Evolutionary conservation across 495 filamentous ascomycete species (phyloP), one percentile per base, ranked within the genome.

Genomic region (Daldinia grandis): DNA sequence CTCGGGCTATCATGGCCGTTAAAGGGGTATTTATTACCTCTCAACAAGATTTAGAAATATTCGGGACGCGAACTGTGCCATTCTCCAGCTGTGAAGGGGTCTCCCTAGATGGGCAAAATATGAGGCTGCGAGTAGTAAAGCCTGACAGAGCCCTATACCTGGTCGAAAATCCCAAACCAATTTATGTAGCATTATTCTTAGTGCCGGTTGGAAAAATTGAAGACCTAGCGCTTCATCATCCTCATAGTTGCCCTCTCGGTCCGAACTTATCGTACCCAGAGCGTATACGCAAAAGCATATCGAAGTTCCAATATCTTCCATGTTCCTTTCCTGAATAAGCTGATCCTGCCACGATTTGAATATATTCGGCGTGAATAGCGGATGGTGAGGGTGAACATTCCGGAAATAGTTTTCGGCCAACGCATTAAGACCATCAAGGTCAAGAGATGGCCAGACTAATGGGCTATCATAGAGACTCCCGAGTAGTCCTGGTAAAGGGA

Each of bases 241-340:
- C 24, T 76, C 71, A 44, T 72, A 53, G 17, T 72, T 64, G 3
- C 62, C 53, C 3, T 24, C 57, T 24, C 68, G 62, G n/a, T 68
- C 51, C 9, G 56, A 65, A 42, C 65, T 72, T 25, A 74, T 47
- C 25, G 76, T 71, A 25, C 78, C 78, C 28, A 80, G 53, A 28
- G 78, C 78, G 15, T 78, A 76, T n/a, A 78, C 76, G 50, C 76
- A 77, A 54, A 79, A 71, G 55, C 78, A 80, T 67, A 80, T 76
- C 7, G 77, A 55, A 8, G 76, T 76, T 30, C 66, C 76, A 30
- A 74, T 64, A 33, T 69, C 66, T 37, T 76, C 67, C 62, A 73
- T 64, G 47, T 76, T 63, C 28, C 72, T 72, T 15, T 60, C 62
- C 33, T 78, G 71, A 42, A 73, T 27, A 54, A 80, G 63, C 42